Evolutionary conservation across 2,329 filamentous ascomycete species (phyloP), one percentile per base, ranked within the genome.

Genomic region (Epichloe gansuensis): DNA sequence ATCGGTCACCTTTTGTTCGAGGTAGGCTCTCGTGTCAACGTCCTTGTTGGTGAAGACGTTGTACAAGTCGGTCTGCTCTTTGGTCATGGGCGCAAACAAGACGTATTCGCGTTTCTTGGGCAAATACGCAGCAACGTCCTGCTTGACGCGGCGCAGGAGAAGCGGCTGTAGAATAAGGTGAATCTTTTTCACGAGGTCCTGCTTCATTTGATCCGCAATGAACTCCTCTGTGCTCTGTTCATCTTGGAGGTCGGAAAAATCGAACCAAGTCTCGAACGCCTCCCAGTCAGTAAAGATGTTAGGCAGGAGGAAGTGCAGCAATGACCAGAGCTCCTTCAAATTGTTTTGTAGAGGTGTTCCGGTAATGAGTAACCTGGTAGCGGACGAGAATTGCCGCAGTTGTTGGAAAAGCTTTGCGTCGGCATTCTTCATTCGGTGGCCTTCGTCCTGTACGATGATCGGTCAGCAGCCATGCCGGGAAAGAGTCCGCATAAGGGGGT

Each of bases 31-130:
- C 0, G 78, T 78, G 56, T 84, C 81, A 1, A 70, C 65, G 2
- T 71, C 71, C 55, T 78, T 80, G 61, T 84, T 74, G 51, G 66
- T 77, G 36, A 84, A 72, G 0, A 74, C 75, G 49, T 82, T 82
- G 63, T 98, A 98, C 0, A 98, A 69, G 52, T 96, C 91, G 2
- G 89, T 88, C 63, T 98, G 93, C 58, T 93, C 89, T 25, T 82
- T 78, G 0, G 89, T 95, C 69, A 98, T 81, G 0, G 93, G 93
- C 0, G 93, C 93, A 61, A 93, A 97, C 0, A 98, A 72, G 3
- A 98, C 87, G 58, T 98, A 98, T 66, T 98, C 93, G 31, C 93
- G 81, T 72, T 98, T 98, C 68, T 91, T 94, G 0, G 93, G 93
- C n/a, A 98, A 74, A 47, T 89, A 80, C 2, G 84, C 84, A 51